Evolutionary conservation across 2,329 filamentous ascomycete genomes (phyloP).

Genomic region (Gyromitra esculenta): DNA sequence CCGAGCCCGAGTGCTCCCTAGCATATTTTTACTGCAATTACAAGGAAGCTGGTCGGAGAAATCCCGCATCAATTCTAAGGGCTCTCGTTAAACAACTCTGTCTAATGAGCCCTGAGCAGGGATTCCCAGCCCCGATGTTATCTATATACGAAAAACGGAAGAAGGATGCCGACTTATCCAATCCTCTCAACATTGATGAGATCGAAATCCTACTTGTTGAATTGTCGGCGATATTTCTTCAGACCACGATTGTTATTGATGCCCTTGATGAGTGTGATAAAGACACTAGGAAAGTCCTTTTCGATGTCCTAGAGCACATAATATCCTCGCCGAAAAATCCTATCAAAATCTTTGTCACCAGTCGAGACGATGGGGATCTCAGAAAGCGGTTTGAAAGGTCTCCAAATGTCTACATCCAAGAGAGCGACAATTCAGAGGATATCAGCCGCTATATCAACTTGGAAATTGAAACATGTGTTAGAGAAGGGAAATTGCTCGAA

Average conservation of each 20-base stretch:
- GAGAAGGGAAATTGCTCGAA: constrained; percentile 8
- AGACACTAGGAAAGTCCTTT: constrained; percentile 3
- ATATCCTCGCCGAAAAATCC: neutral
- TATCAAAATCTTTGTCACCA: constrained; percentile 46
- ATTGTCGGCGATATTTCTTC: constrained; percentile 16
- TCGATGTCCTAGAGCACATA: constrained; percentile 31
- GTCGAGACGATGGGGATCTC: constrained; percentile 43
- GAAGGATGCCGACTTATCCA: constrained; percentile 5
- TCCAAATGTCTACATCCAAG: constrained; percentile 42
- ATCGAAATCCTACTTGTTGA: constrained; percentile 22
- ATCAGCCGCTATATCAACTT: constrained; percentile 33
- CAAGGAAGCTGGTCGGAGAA: constrained; percentile 42
- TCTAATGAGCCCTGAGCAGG: neutral
- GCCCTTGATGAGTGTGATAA: constrained; percentile 44
- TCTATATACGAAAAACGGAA: constrained; percentile 20
- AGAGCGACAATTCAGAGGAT: constrained; percentile 25
- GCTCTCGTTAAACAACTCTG: constrained; percentile 56
- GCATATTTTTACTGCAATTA: constrained; percentile 61
- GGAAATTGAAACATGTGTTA: constrained; percentile 25
- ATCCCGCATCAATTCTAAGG: constrained; percentile 59
- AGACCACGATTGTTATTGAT: constrained; percentile 45
- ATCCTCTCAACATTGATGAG: neutral
- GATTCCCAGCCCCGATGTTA: constrained; percentile 48
- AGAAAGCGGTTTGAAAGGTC: constrained; percentile 9
- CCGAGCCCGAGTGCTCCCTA: constrained; percentile 54